These are phyloP conservation scores for Suhomyces atakaporum DNA, from an alignment of 1,139 yeast genomes.

Conservation along the genomic window DNA sequence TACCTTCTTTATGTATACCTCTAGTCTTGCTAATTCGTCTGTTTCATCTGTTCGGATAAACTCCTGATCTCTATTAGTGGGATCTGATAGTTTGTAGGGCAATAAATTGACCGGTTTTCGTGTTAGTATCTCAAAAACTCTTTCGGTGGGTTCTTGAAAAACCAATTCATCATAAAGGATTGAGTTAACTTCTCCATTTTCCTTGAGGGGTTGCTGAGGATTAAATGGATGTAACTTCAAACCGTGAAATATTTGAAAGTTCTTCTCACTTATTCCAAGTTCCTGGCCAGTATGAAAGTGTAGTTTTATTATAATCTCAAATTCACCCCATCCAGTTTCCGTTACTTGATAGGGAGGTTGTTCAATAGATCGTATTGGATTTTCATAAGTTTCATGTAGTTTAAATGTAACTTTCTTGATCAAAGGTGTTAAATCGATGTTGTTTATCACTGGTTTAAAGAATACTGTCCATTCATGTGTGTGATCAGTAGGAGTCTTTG, in stretches of 20 bases:
- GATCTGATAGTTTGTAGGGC: slow-evolving; percentile 57
- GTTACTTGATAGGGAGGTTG: slow-evolving; percentile 92
- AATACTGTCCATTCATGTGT: slow-evolving; percentile 97
- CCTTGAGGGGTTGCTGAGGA: slow-evolving; percentile 41
- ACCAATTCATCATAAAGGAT: slow-evolving; percentile 87
- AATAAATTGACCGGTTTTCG: slow-evolving; percentile 71
- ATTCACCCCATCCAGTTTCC: slow-evolving; percentile 99
- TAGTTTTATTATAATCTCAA: slow-evolving; percentile 85
- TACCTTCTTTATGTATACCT: slow-evolving; percentile 65
- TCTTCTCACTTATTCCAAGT: slow-evolving; percentile 71
- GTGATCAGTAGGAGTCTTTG: slow-evolving; percentile 81
- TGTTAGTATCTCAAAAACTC: slow-evolving; percentile 76
- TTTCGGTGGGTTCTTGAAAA: slow-evolving; percentile 94
- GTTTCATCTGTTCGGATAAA: slow-evolving; percentile 55
- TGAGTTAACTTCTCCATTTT: slow-evolving; percentile 58
- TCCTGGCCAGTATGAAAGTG: slow-evolving; percentile 81
- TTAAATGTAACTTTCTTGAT: slow-evolving; percentile 92
- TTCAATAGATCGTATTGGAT: slow-evolving; percentile 81
- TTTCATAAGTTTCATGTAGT: slow-evolving; percentile 90
- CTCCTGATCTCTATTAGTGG: slow-evolving; percentile 45
- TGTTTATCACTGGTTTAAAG: slow-evolving; percentile 78
- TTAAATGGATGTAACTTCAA: slow-evolving; percentile 89
- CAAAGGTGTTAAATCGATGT: slow-evolving; percentile 73
- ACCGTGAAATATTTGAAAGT: slow-evolving; percentile 83
- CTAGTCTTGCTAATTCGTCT: slow-evolving; percentile 77